Percentiles rank a stretch among this genome's conserved stretches.
Evolutionary conservation across 345 rosid species (phyloP).

Genomic region (Turritis glabra): DNA sequence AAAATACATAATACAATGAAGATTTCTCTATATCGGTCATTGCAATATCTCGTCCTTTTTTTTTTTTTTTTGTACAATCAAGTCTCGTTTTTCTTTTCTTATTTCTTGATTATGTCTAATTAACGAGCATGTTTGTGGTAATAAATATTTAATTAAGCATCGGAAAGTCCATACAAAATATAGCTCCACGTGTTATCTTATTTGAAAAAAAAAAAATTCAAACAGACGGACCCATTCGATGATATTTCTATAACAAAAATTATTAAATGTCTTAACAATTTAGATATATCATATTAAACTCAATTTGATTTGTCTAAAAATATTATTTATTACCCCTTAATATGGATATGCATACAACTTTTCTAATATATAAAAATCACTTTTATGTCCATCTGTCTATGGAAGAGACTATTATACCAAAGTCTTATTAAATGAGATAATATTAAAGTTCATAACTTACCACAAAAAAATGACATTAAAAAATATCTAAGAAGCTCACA

Average conservation of each 20-base stretch:
- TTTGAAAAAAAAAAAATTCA: not conserved
- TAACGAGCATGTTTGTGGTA: too few species aligned
- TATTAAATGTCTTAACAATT: not conserved
- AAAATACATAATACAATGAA: too few species aligned
- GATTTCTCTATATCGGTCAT: too few species aligned
- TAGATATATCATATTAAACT: not conserved
- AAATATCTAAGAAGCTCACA: slow-evolving; percentile 3
- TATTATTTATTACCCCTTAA: not conserved
- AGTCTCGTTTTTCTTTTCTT: too few species aligned
- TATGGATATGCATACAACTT: not conserved
- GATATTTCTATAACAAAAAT: not conserved
- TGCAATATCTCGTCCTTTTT: too few species aligned
- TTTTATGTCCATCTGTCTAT: not conserved
- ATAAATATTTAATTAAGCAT: too few species aligned
- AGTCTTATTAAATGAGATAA: not conserved
- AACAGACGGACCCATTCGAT: not conserved
- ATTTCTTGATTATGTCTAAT: too few species aligned
- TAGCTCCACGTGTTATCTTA: not conserved
- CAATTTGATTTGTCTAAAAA: not conserved
- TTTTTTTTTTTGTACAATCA: too few species aligned
- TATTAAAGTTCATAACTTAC: not conserved
- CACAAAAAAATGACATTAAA: not conserved
- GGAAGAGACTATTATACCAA: not conserved
- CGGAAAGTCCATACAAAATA: too few species aligned
- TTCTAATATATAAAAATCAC: not conserved